A percentile compares a stretch with the other conserved stretches of the same genome.
phyloP scores from a whole-genome alignment of 257 asterid genomes.

The Ballota nigra region DNA sequence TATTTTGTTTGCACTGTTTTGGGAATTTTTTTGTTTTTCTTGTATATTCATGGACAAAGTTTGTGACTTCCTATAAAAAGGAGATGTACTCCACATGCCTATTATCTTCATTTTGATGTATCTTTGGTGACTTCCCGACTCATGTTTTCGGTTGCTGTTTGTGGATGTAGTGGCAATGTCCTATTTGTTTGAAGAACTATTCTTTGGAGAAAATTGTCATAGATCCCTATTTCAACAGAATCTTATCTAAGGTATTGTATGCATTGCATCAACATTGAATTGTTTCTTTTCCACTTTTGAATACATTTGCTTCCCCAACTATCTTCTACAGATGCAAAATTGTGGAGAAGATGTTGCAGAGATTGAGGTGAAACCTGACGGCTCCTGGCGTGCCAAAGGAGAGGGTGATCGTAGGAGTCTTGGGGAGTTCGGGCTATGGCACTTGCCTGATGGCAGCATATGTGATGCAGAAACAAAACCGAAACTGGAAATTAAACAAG shows the following conservation, averaged over 20 bases:
- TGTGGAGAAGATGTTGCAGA: constrained; percentile 86
- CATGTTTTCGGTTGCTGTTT: constrained; percentile 24
- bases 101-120: neutral
- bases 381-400: constrained; percentile 94
- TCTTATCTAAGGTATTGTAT: constrained; percentile 66
- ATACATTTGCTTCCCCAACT: constrained; percentile 12
- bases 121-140: constrained; percentile 12
- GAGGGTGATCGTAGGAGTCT: constrained; percentile 73
- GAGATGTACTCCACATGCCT: neutral
- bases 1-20: neutral
- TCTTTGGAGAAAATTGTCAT: constrained; percentile 79
- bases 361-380: constrained; percentile 96
- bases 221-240: constrained; percentile 89
- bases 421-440: constrained; percentile 92
- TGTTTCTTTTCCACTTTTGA: constrained; percentile 5
- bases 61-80: neutral
- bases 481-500: constrained; percentile 58
- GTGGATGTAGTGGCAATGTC: constrained; percentile 98
- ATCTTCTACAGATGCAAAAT: constrained; percentile 52
- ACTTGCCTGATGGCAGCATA: constrained; percentile 80
- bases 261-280: neutral
- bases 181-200: constrained; percentile 90
- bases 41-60: neutral
- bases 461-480: constrained; percentile 43
- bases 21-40: neutral